These are phyloP conservation scores for Cladorrhinum sp. DNA, from an alignment of 2,329 filamentous ascomycete genomes.

Conservation along the genomic window DNA sequence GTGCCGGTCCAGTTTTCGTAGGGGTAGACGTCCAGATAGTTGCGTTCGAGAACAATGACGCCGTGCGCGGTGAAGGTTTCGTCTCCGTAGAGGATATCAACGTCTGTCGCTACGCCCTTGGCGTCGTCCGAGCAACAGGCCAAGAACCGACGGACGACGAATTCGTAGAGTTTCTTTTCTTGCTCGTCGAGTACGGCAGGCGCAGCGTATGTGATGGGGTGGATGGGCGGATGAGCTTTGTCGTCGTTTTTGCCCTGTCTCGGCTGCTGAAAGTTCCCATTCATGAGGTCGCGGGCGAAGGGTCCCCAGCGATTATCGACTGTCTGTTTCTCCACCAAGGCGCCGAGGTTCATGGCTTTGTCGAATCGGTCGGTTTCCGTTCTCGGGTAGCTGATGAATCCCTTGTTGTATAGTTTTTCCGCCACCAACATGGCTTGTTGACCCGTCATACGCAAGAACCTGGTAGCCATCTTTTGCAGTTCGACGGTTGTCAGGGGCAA, in stretches of 20 bases:
- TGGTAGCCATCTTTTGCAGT: constrained; percentile 90
- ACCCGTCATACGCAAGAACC: constrained; percentile 85
- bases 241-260: constrained; percentile 86
- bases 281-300: constrained; percentile 72
- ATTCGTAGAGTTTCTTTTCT: constrained; percentile 83
- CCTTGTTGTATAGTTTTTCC: constrained; percentile 85
- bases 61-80: constrained; percentile 82
- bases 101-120: constrained; percentile 76
- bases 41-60: constrained; percentile 78
- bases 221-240: constrained; percentile 95
- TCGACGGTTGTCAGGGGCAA: constrained; percentile 93
- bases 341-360: constrained; percentile 77
- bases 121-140: constrained; percentile 96
- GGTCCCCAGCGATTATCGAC: constrained; percentile 73
- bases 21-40: constrained; percentile 92
- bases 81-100: constrained; percentile 79
- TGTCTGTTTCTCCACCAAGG: constrained; percentile 78
- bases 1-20: constrained; percentile 97
- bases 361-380: constrained; percentile 98
- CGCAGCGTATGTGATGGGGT: constrained; percentile 83
- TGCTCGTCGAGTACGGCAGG: constrained; percentile 60
- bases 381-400: constrained; percentile 95
- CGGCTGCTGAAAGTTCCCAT: constrained; percentile 77
- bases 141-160: constrained; percentile 85
- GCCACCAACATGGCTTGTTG: constrained; percentile 86